Evolutionary conservation across 805 yeast genomes (phyloP), one percentile per base, ranked within the genome.

Genomic region (Myxozyma nipponensis): DNA sequence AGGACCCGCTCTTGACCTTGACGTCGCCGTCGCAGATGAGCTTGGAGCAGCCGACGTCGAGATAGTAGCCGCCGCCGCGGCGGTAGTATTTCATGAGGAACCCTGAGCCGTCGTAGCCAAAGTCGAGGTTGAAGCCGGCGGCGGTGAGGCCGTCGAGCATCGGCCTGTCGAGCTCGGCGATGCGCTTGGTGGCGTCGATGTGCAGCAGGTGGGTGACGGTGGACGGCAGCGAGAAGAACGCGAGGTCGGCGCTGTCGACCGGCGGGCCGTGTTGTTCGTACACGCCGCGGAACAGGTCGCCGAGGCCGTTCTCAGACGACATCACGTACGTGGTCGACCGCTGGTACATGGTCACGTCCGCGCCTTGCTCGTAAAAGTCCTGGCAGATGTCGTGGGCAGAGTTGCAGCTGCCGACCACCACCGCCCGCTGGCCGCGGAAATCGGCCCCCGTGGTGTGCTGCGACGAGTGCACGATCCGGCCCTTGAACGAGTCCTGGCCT

Each of bases 11-110:
- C 54, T 70, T 66, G 39, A 72, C 58, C 15, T 61, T 57, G 47
- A 72, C 66, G 47, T 66, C 66, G n/a, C 69, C 72, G 10, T 72
- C 71, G 34, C 63, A 62, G 49, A 72, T 70, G 50, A 71, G 58
- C 38, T 64, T 66, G 34, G 75, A 69, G 50, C 73, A 69, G 3
- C 77, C 77, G 42, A 71, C 75, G 51, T 72, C 76, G 44, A 72
- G 70, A 58, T 72, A 72, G 53, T 72, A 72, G 32, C 77, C 77
- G 1, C 76, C 74, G 28, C 75, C 76, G 58, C 71, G 66, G 45
- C 74, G 63, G 53, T 60, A 63, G 52, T 69, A 70, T 40, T 70
- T 62, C 6, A 73, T 72, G 50, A 68, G 66, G 42, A 72, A 52
- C 3, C 77, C 77, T 21, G 75, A 69, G 24, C 69, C 72, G 28